These are phyloP conservation scores for Phytophthora aleatoria DNA, from an alignment of 352 stramenopile genomes.

Conservation along the genomic window DNA sequence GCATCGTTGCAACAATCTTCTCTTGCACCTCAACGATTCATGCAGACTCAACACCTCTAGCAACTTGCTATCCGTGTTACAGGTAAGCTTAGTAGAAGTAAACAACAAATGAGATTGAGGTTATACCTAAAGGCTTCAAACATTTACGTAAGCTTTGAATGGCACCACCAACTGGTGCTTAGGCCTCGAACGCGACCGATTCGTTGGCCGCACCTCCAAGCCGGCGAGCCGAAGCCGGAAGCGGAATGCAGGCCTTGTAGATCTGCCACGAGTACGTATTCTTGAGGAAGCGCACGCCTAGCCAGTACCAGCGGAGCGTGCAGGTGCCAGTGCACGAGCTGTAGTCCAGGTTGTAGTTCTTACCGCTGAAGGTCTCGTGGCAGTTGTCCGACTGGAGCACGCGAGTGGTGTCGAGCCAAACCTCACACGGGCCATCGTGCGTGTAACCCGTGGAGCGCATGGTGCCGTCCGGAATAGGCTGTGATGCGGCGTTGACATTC, in stretches of 20 bases:
- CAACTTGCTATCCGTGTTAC: constrained; percentile 1
- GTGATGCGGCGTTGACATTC: constrained; percentile 17
- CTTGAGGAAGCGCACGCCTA: constrained; percentile 40
- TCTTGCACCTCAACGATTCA: constrained; percentile 6
- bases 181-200: constrained; percentile 26
- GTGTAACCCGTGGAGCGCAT: constrained; percentile 55
- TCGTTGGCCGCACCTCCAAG: constrained; percentile 33
- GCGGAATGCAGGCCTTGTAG: constrained; percentile 54
- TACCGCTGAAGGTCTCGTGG: constrained; percentile 34
- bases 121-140: constrained; percentile 7
- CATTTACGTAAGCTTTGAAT: constrained; percentile 13
- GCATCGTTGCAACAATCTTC: background rate
- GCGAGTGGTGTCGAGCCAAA: constrained; percentile 48
- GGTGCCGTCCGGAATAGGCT: constrained; percentile 40
- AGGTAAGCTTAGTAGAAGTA: background rate
- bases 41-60: background rate
- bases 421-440: constrained; percentile 53
- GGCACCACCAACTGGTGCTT: constrained; percentile 6
- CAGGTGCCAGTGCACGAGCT: constrained; percentile 45
- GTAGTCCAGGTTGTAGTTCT: constrained; percentile 52
- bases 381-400: constrained; percentile 52
- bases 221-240: constrained; percentile 29
- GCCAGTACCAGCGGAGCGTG: constrained; percentile 33
- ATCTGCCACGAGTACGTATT: constrained; percentile 59
- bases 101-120: constrained; percentile 12